Conservation (phyloP, 179 eudicot species). For the Amaranthus tricolor region DNA sequence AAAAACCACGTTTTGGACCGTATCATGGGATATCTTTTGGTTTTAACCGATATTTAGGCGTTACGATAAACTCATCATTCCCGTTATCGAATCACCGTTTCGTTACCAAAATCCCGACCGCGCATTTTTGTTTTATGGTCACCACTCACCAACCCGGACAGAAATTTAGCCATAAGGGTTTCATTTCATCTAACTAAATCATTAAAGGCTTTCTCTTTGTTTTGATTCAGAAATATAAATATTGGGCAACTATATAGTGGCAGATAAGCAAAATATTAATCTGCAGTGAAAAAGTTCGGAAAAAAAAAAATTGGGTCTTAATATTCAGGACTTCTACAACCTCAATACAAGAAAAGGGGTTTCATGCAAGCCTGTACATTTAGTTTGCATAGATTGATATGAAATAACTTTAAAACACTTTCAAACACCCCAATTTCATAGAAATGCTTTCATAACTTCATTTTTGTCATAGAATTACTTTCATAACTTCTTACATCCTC, state of each 20-base stretch:
- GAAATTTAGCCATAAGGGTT: not conserved
- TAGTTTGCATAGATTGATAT: not conserved
- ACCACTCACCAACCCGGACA: not conserved
- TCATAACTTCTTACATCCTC: not conserved
- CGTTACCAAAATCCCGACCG: too few species aligned
- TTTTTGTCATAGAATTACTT: not conserved
- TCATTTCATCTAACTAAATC: slow-evolving; percentile 3
- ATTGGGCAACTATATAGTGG: not conserved
- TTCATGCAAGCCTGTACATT: not conserved
- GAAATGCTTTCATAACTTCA: not conserved
- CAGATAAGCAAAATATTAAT: not conserved
- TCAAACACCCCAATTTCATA: not conserved
- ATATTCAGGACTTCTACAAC: not conserved
- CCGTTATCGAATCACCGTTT: too few species aligned
- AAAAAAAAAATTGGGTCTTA: too few species aligned
- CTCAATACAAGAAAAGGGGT: not conserved
- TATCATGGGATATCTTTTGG: too few species aligned
- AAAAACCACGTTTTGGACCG: too few species aligned
- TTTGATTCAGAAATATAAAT: not conserved
- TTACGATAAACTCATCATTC: too few species aligned
- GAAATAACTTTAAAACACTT: not conserved
- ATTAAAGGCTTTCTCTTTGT: not conserved
- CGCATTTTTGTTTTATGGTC: too few species aligned
- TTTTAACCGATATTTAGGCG: too few species aligned
- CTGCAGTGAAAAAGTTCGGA: not conserved